Evolutionary conservation across 2,329 filamentous ascomycete species (phyloP).

Genomic region (Colletotrichum nymphaeae): DNA sequence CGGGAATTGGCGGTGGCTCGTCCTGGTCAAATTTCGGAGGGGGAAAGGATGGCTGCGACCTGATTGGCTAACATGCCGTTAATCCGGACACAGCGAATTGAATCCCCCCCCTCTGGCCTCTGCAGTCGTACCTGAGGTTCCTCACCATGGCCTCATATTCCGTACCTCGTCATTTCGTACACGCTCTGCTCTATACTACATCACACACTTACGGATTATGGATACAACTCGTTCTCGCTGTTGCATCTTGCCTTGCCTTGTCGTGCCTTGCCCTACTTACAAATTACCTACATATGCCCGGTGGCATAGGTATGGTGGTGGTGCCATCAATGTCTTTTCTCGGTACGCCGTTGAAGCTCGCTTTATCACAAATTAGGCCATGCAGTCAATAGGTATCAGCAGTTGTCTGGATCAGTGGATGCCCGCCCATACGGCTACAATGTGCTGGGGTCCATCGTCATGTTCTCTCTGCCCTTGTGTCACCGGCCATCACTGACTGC

Average conservation of each 20-base stretch:
- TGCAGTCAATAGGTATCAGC: neutral
- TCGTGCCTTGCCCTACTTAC: neutral
- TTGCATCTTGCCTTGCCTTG: neutral
- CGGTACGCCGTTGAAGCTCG: neutral
- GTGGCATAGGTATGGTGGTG: neutral
- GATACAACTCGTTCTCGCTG: too few species aligned
- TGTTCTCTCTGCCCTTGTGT: neutral
- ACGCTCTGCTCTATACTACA: neutral
- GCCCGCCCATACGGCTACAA: neutral
- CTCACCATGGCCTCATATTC: neutral
- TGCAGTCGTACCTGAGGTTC: neutral
- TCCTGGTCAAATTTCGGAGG: neutral
- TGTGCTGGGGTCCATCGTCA: neutral
- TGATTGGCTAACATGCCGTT: neutral
- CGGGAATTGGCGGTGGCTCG: constrained; percentile 17
- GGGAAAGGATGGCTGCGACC: neutral
- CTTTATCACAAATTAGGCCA: neutral
- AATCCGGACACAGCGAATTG: neutral
- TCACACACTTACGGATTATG: neutral
- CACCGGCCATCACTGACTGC: neutral
- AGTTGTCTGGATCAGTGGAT: neutral
- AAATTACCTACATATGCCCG: neutral
- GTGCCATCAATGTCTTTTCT: neutral
- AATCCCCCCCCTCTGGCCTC: neutral
- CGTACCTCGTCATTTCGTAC: too few species aligned